phyloP scores from a whole-genome alignment of 1,284 basidiomycete species.

The Microbotryum lychnidis-dioicae region DNA sequence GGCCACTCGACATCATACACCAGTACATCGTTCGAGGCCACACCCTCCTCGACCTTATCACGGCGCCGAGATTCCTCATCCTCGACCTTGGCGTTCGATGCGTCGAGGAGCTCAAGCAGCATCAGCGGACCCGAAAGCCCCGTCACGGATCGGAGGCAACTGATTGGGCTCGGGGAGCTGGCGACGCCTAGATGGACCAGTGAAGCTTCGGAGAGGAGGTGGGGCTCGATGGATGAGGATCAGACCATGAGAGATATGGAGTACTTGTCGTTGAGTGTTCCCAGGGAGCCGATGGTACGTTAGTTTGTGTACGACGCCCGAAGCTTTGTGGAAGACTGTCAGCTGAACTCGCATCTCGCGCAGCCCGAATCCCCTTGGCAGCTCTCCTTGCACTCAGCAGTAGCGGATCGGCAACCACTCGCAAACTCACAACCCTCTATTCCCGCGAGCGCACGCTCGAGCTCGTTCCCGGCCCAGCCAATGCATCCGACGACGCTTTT shows the following conservation, averaged over 20 bases:
- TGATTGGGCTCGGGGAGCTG: slow-evolving; percentile 93
- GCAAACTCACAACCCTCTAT: neutral
- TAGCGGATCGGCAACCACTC: neutral
- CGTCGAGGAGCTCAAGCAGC: neutral
- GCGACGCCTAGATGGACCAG: slow-evolving; percentile 84
- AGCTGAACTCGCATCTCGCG: neutral
- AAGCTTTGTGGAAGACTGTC: neutral
- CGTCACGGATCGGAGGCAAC: slow-evolving; percentile 71
- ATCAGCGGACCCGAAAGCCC: slow-evolving; percentile 52
- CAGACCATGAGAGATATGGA: slow-evolving; percentile 39
- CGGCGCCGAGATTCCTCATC: too few species aligned
- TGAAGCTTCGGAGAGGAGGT: slow-evolving; percentile 24
- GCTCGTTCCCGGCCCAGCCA: neutral
- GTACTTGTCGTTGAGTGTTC: slow-evolving; percentile 29
- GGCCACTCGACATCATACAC: too few species aligned
- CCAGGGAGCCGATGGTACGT: slow-evolving; percentile 18
- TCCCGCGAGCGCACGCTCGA: neutral
- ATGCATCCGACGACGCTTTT: slow-evolving; percentile 3
- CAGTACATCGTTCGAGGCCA: too few species aligned
- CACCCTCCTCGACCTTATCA: too few species aligned
- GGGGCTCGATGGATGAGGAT: slow-evolving; percentile 17
- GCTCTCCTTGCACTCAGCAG: neutral
- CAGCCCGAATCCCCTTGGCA: neutral
- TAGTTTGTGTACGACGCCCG: neutral
- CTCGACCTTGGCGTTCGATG: too few species aligned